Conservation (phyloP, 2,329 filamentous ascomycete genomes). For the Cladophialophora yegresii region DNA sequence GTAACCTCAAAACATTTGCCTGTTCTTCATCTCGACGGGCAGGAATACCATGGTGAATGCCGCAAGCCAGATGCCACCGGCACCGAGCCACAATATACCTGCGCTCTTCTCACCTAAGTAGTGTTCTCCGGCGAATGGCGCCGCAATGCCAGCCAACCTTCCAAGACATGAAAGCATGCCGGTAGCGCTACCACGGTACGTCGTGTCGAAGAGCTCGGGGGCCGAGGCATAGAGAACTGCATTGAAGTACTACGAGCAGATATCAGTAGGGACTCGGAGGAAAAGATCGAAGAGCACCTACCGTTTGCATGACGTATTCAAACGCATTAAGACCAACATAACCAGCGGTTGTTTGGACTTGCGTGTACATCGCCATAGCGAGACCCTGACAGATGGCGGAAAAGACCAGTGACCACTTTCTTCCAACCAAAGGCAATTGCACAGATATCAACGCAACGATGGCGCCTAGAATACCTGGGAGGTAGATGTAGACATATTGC, state of each 20-base stretch:
- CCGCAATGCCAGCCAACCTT: not conserved
- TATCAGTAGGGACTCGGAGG: conserved; percentile 50
- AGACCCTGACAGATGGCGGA: not conserved
- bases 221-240: conserved; percentile 56
- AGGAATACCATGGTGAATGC: not conserved
- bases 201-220: conserved; percentile 50
- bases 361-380: not conserved
- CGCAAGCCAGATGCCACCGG: not conserved
- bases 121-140: not conserved
- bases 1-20: not conserved
- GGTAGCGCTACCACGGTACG: not conserved
- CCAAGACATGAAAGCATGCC: not conserved
- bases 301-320: not conserved
- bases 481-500: not conserved
- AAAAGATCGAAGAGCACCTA: conserved; percentile 33
- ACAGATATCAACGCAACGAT: not conserved
- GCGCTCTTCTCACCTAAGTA: not conserved
- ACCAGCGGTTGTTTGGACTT: not conserved
- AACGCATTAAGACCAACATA: not conserved
- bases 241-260: conserved; percentile 49
- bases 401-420: not conserved
- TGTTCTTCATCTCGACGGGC: not conserved
- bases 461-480: not conserved
- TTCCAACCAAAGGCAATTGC: not conserved
- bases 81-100: not conserved